A percentile compares a stretch with the other conserved stretches of the same genome.
phyloP scores from a whole-genome alignment of 345 rosid genomes.

The Populus deltoides region DNA sequence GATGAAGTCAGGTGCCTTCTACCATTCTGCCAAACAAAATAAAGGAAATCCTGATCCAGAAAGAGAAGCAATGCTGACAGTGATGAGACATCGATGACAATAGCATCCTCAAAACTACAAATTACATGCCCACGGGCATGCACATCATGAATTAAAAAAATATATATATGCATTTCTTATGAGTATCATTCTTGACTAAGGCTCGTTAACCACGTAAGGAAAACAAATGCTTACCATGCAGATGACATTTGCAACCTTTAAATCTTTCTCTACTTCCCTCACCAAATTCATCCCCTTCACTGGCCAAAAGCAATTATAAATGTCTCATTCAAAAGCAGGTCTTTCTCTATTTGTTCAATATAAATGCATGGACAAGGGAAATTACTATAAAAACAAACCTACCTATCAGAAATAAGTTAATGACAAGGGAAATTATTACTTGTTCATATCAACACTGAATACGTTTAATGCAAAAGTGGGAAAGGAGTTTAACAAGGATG shows the following conservation, averaged over 20 bases:
- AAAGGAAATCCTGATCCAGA: slow-evolving; percentile 22
- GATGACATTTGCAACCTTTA: slow-evolving; percentile 92
- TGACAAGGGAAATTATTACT: background rate
- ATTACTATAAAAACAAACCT: background rate
- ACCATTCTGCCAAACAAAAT: slow-evolving; percentile 69
- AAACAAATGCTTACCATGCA: slow-evolving; percentile 65
- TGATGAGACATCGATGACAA: background rate
- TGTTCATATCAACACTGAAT: background rate
- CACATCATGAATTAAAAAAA: background rate
- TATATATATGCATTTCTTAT: background rate
- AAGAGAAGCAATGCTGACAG: background rate
- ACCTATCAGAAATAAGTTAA: background rate
- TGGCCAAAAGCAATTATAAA: slow-evolving; percentile 60
- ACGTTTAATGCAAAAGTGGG: background rate
- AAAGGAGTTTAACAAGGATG: background rate
- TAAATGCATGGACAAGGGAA: background rate
- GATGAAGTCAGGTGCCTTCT: slow-evolving; percentile 88
- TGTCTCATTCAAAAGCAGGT: slow-evolving; percentile 14
- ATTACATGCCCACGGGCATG: background rate
- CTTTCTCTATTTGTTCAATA: background rate
- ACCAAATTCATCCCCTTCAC: slow-evolving; percentile 99
- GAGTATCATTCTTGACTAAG: background rate
- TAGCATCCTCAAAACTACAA: background rate
- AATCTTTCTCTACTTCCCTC: slow-evolving; percentile 93
- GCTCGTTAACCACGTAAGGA: background rate